A percentile compares a stretch with the other conserved stretches of the same genome.
Evolutionary conservation across 352 stramenopile species (phyloP).

Genomic region (Phytophthora hybrid): DNA sequence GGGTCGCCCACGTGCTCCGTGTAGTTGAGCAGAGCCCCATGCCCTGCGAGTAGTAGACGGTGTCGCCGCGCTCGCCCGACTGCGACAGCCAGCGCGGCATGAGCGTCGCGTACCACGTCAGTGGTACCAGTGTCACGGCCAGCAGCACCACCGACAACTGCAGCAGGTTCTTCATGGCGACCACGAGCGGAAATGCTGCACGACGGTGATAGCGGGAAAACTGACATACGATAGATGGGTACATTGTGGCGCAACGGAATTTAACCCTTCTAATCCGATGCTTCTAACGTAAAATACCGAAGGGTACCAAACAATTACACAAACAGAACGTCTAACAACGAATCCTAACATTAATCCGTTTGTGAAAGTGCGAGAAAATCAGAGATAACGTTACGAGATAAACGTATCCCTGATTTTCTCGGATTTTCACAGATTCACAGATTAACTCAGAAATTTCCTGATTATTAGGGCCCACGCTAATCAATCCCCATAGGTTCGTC

Average conservation of each 20-base stretch:
- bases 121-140: conserved; percentile 47
- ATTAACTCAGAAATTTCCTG: not conserved
- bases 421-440: no score
- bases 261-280: no score
- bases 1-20: conserved; percentile 77
- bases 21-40: conserved; percentile 86
- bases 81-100: conserved; percentile 76
- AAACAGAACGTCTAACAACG: no score
- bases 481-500: not conserved
- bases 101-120: conserved; percentile 80
- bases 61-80: conserved; percentile 54
- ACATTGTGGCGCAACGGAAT: no score
- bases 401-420: no score
- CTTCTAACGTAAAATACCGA: no score
- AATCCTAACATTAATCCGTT: no score
- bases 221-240: not conserved
- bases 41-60: conserved; percentile 79
- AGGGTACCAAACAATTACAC: no score
- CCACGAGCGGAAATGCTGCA: not conserved
- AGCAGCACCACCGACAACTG: conserved; percentile 63
- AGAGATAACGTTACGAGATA: no score
- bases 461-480: no score
- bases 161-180: conserved; percentile 37
- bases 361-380: no score
- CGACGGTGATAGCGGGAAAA: not conserved